Evolutionary conservation across 192 early-diverging fungal genomes (phyloP), one percentile per base, ranked within the genome.

Genomic region (Coemansia sp.): DNA sequence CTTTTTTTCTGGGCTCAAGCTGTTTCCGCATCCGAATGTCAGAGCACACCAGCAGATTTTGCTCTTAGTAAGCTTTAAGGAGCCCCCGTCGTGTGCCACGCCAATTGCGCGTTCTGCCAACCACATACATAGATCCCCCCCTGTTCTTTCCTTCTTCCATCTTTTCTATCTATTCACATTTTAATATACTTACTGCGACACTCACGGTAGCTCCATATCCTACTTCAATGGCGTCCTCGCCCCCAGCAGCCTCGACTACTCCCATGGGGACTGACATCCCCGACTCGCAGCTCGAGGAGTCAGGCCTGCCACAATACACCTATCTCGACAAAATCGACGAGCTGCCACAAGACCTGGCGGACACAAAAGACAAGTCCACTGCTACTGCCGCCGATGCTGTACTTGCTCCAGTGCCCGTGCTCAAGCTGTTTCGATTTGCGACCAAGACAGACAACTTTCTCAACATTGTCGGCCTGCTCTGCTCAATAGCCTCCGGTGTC

Each of bases 371-470:
- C 26, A 35, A 59, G 6, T 10, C 10, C 1, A 13, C 45, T 1
- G 33, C 35, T n/a, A 55, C 35, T n/a, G 60, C 24, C 0, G 40
- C 42, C 2, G 63, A 73, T 51, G 0, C n/a, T 14, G 21, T 58
- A 48, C 60, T 60, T 18, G 39, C 56, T 16, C 66, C 83, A 7
- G 68, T 90, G 4, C 60, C 83, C 4, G 62, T 89, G 24, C 48
- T 81, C 24, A 66, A 84, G 62, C 77, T 95, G 38, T 93, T 88
- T 62, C 86, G 88, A 10, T 95, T 90, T 65, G 87, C 91, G 9
- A 84, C 84, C 31, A 67, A 82, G 18, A 33, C 60, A 0, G 91
- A 93, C 61, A 71, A 68, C 42, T n/a, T 85, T 18, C 79, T 87
- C 50, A 87, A 86, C 53, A 13, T 77, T 18, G 9, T 83, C 48